phyloP scores from a whole-genome alignment of 306 rosid genomes.

The Cicer bijugum region DNA sequence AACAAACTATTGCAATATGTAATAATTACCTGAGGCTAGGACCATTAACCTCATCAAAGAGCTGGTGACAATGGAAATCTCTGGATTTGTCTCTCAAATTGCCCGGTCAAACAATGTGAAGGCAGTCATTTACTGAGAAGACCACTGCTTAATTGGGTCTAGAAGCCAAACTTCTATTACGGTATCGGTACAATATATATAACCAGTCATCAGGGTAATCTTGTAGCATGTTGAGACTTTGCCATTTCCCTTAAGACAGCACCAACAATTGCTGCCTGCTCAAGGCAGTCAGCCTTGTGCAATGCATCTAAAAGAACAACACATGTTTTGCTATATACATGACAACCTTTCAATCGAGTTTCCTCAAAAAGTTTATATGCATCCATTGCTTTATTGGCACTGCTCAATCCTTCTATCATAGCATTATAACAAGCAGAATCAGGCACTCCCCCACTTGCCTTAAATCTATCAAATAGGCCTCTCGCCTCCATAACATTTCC shows the following conservation, averaged over 20 bases:
- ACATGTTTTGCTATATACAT: slow-evolving; percentile 77
- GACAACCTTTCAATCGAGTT: slow-evolving; percentile 75
- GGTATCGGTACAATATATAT: not conserved
- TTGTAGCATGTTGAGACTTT: slow-evolving; percentile 84
- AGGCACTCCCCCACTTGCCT: slow-evolving; percentile 71
- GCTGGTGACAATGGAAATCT: slow-evolving; percentile 26
- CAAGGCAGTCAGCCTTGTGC: slow-evolving; percentile 88
- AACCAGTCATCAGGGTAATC: slow-evolving; percentile 57
- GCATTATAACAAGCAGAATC: slow-evolving; percentile 88
- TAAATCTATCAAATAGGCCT: slow-evolving; percentile 76
- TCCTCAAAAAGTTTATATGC: slow-evolving; percentile 88
- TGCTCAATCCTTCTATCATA: slow-evolving; percentile 86
- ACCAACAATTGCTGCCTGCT: slow-evolving; percentile 92
- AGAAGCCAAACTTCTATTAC: slow-evolving; percentile 31
- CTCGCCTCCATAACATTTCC: slow-evolving; percentile 81
- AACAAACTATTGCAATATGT: slow-evolving; percentile 20
- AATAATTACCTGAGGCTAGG: slow-evolving; percentile 41
- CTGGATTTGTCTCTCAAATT: slow-evolving; percentile 17
- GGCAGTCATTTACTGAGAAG: slow-evolving; percentile 18
- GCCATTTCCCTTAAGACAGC: slow-evolving; percentile 87
- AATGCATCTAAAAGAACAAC: slow-evolving; percentile 84
- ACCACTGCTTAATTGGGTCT: not conserved
- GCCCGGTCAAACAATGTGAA: slow-evolving; percentile 10
- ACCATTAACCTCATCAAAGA: slow-evolving; percentile 40
- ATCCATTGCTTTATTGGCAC: slow-evolving; percentile 73